Evolutionary conservation across 257 asterid species (phyloP).

Genomic region (Fraxinus pennsylvanica): DNA sequence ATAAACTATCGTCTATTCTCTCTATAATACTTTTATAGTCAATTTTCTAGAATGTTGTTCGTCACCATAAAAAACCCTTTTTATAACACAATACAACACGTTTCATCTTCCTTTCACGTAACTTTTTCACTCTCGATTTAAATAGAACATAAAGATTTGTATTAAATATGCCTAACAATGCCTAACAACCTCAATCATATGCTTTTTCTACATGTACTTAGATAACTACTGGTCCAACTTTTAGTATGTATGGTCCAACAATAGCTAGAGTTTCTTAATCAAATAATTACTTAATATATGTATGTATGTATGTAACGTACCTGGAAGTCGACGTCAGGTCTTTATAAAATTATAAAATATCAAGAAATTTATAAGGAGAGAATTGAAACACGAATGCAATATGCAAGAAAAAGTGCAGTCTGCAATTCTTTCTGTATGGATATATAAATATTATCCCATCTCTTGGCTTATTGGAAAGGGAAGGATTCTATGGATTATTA

Average conservation of each 20-base stretch:
- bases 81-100: not conserved
- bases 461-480: not conserved
- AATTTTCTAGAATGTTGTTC: no score
- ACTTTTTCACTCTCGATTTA: not conserved
- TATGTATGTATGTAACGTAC: not conserved
- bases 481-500: not conserved
- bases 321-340: not conserved
- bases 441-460: constrained; percentile 31
- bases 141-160: not conserved
- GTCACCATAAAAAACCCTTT: no score
- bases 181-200: not conserved
- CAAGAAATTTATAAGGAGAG: constrained; percentile 25
- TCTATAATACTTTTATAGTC: no score
- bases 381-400: constrained; percentile 35
- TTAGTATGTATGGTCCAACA: no score
- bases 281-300: no score
- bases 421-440: not conserved
- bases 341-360: not conserved
- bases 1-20: no score
- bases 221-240: not conserved
- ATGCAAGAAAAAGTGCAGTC: constrained; percentile 18
- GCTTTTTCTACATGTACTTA: not conserved
- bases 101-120: no score
- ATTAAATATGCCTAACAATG: not conserved
- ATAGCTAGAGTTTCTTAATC: not conserved